Base-by-base conservation (phyloP, 306 rosid genomes). In the Mimosa pudica region DNA sequence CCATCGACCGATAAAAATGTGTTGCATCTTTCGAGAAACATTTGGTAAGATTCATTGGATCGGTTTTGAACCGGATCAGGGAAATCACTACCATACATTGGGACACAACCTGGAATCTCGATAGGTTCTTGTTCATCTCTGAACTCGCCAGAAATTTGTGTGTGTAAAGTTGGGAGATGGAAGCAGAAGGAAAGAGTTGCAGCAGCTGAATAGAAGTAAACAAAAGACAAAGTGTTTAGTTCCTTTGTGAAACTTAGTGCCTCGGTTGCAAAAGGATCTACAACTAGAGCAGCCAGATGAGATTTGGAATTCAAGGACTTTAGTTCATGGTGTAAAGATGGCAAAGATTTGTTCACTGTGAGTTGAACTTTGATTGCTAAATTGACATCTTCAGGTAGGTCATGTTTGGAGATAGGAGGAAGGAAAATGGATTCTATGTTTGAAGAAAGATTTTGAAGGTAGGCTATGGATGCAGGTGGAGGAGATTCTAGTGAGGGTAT, bases 191-290 rank as follows among this genome's bases (percentile, higher is more conserved):
- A 76, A 7, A 84, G n/a, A 0, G 58, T 61, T 33, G 71, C n/a
- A n/a, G 84, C 87, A 16, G 70, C 41, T 1, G 66, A 10, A 36
- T 76, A 55, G 32, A 63, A 70, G 68, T n/a, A 84, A 7, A 81
- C 71, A 33, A 75, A 80, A 11, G 84, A 77, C 42, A 58, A 76
- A 41, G 73, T 30, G 32, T 84, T 75, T 55, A 62, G 63, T 18
- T 84, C 82, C 44, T 80, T 84, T 3, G 87, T 78, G 17, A 80
- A 66, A 9, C 71, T 52, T 10, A 79, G 57, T 1, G 70, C 87
- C 35, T 75, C 51, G 9, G 4, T 33, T 6, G 84, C 87, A 24
- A 80, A 71, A 32, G 52, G 46, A 51, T 84, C 81, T 6, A 71
- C 67, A 32, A 84, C 12, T 4, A 84, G 8, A 32, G 82, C 82